Conservation (phyloP, 768 basidiomycete genomes). For the Macrocybe gigantea region DNA sequence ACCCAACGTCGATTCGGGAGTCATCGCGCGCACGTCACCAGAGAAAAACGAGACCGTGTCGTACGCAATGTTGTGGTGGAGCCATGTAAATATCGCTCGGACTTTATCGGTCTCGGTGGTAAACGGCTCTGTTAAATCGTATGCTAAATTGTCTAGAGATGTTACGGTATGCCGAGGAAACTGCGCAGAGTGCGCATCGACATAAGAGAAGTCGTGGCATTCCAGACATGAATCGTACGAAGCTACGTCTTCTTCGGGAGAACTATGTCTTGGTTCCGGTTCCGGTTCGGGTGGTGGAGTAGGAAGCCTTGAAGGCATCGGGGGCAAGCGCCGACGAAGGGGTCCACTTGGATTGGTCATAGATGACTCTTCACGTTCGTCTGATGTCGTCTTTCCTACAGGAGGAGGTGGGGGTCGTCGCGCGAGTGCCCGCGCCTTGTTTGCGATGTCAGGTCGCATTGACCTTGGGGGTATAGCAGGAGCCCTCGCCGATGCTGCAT, state of each 20-base stretch:
- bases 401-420: constrained; percentile 30
- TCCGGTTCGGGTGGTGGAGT: constrained; percentile 24
- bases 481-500: not conserved
- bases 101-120: constrained; percentile 37
- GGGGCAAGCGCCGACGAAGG: constrained; percentile 22
- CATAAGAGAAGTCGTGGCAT: constrained; percentile 36
- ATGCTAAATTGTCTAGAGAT: constrained; percentile 33
- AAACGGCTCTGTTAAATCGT: constrained; percentile 35
- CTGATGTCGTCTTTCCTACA: not conserved
- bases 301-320: constrained; percentile 22
- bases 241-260: constrained; percentile 1
- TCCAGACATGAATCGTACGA: constrained; percentile 28
- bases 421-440: constrained; percentile 21
- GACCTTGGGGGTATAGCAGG: constrained; percentile 16
- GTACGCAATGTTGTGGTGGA: constrained; percentile 41
- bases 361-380: not conserved
- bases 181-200: constrained; percentile 36
- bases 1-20: constrained; percentile 30
- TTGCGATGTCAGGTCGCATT: constrained; percentile 10
- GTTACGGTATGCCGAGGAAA: constrained; percentile 36
- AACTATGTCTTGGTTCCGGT: constrained; percentile 1
- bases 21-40: constrained; percentile 28
- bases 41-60: constrained; percentile 38
- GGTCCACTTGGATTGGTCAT: constrained; percentile 2
- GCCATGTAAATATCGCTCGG: constrained; percentile 41